Conservation (phyloP, 2,329 filamentous ascomycete species). For the Aspergillus sp. region DNA sequence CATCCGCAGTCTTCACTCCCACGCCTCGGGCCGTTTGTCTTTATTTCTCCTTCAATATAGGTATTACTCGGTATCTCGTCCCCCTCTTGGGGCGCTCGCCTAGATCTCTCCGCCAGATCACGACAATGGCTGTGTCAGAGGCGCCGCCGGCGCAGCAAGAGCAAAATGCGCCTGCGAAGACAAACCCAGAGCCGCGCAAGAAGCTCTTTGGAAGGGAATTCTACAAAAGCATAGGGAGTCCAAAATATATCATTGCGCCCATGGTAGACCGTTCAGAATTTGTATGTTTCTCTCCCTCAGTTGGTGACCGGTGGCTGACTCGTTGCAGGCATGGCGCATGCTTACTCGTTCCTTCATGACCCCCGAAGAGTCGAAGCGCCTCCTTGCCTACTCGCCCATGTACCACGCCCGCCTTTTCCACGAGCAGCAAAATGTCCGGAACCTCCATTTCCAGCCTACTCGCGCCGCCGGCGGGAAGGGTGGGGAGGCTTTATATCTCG, state of each 20-base stretch:
- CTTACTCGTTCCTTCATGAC: slow-evolving; percentile 87
- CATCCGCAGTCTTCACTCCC: no score
- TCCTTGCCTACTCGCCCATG: slow-evolving; percentile 94
- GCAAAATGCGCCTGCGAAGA: slow-evolving; percentile 11
- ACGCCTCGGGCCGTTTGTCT: no score
- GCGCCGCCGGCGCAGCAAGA: slow-evolving; percentile 9
- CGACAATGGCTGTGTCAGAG: slow-evolving; percentile 21
- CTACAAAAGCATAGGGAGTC: slow-evolving; percentile 88
- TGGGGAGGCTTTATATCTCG: slow-evolving; percentile 50
- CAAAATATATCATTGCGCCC: slow-evolving; percentile 81
- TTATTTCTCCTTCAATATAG: no score
- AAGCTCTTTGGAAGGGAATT: slow-evolving; percentile 82
- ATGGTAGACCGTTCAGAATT: slow-evolving; percentile 99
- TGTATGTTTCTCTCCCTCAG: slow-evolving; percentile 45
- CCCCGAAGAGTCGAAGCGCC: slow-evolving; percentile 49
- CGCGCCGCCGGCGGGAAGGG: slow-evolving; percentile 22
- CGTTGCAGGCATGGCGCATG: slow-evolving; percentile 78
- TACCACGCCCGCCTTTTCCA: slow-evolving; percentile 83
- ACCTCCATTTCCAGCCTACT: slow-evolving; percentile 68
- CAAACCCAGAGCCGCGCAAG: slow-evolving; percentile 11
- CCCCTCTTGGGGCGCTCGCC: no score
- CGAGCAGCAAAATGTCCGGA: slow-evolving; percentile 66
- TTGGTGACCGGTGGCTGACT: background rate
- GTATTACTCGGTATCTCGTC: no score
- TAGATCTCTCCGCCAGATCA: no score